Base-by-base conservation (phyloP, 805 yeast genomes). In the Lachancea waltii region DNA sequence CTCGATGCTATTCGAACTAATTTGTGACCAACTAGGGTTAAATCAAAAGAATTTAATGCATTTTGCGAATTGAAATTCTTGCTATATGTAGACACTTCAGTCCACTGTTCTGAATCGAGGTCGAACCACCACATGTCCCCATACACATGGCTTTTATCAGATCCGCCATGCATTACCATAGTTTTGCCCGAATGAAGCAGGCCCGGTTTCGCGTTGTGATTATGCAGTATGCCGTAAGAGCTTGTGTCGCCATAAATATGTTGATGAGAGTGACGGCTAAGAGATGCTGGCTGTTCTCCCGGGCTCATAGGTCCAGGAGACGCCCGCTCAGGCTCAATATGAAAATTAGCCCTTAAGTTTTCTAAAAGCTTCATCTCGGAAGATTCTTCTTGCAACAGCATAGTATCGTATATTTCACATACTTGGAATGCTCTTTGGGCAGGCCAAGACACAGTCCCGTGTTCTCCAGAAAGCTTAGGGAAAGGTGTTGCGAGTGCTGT, bases 41-140 rank as follows among this genome's bases (percentile, higher is more conserved):
- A 39, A 11, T 42, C 41, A 5, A 48, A 40, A 24, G 47, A 33
- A 36, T 49, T 37, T 32, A 46, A 20, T 36, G 36, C 26, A 38
- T 52, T 31, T 37, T 36, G 36, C 27, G 34, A 15, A n/a, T 46
- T 44, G 31, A 8, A 11, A 5, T 28, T 16, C 7, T 20, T 25
- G 13, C 7, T 15, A 17, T 30, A 49, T 3, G 49, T 46, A 8
- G 32, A 46, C 18, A 38, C 35, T 32, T 39, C 38, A 11, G 40
- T 41, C 79, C 79, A 74, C 2, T 51, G 49, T 40, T 69, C 74
- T 1, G 59, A 46, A 20, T 62, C 64, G 18, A 73, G 46, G 44
- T 70, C 69, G 44, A 70, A 73, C 58, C 65, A 62, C 79, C 79
- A 74, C 47, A 66, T 47, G 52, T 73, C 79, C 19, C 74, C 72